A percentile compares a stretch with the other conserved stretches of the same genome.
Evolutionary conservation across 2,329 filamentous ascomycete genomes (phyloP).

Genomic region (Alternaria metachromatica): DNA sequence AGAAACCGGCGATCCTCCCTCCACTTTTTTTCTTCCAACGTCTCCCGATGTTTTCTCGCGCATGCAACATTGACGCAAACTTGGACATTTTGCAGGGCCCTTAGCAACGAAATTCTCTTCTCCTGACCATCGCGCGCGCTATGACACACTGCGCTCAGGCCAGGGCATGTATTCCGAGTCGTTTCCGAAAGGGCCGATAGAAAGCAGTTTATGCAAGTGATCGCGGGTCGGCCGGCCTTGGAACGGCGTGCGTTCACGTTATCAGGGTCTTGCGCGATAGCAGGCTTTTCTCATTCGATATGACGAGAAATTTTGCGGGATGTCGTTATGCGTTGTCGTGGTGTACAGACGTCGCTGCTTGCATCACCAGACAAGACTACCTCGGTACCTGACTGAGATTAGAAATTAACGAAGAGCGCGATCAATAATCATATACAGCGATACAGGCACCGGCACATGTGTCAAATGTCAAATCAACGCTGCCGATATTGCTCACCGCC

Average conservation of each 20-base stretch:
- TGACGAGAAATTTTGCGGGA: background rate
- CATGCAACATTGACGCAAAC: background rate
- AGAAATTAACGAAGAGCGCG: background rate
- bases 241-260: conserved; percentile 8
- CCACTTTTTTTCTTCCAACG: background rate
- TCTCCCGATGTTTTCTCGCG: background rate
- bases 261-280: conserved; percentile 13
- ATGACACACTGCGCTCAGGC: conserved; percentile 1
- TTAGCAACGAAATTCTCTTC: background rate
- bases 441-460: background rate
- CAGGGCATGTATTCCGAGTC: conserved; percentile 9
- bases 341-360: background rate
- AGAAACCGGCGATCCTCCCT: conserved; percentile 6
- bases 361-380: background rate
- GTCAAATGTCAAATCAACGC: background rate
- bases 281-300: background rate
- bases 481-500: conserved; percentile 14
- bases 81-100: background rate
- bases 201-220: conserved; percentile 7
- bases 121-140: background rate
- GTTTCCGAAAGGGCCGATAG: conserved; percentile 18
- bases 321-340: background rate
- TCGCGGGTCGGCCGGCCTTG: conserved; percentile 4
- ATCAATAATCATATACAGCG: background rate
- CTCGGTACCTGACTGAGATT: background rate